Evolutionary conservation across 2,329 filamentous ascomycete species (phyloP), one percentile per base, ranked within the genome.

Genomic region (Aureobasidium uvarum): DNA sequence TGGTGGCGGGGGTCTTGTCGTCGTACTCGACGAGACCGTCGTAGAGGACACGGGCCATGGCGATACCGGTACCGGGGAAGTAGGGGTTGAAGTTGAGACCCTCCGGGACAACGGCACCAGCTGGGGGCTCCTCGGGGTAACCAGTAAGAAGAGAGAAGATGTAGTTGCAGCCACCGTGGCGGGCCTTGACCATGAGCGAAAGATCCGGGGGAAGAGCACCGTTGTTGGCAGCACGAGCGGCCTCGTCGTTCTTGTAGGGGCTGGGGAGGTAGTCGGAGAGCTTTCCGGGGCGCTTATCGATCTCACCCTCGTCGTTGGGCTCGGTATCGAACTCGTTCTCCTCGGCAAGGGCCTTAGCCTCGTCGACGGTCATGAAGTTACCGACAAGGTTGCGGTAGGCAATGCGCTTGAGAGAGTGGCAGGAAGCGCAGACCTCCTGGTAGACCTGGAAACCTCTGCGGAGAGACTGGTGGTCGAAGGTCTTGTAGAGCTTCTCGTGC

Each of bases 51-150:
- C 95, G 94, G 74, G 89, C 94, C 95, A 99, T 99, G 75, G 91
- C 95, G 79, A 99, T 99, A 77, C 94, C 94, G 73, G 95, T 98
- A 77, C 95, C 95, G 66, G 95, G 95, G 89, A 99, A 99, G 86
- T 97, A 99, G 68, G 95, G 95, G 87, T 99, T 99, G 88, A 99
- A 99, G 88, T 98, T 97, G 81, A 99, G 88, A 75, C 95, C 95
- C 68, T 88, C 87, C 73, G 88, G 89, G 67, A 99, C 89, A 73
- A 85, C 82, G 69, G 91, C 92, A 77, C 95, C 95, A 60, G 95
- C 91, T 63, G 95, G 95, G 67, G 92, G 85, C 82, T 99, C 95
- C 72, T 99, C 95, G 67, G 95, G 95, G 81, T 99, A 99, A 73
- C 95, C 95, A 65, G 95, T 99, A 76, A 99, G 83, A 79, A 99